phyloP scores from a whole-genome alignment of 2,329 filamentous ascomycete species.

The Periconia sp. region DNA sequence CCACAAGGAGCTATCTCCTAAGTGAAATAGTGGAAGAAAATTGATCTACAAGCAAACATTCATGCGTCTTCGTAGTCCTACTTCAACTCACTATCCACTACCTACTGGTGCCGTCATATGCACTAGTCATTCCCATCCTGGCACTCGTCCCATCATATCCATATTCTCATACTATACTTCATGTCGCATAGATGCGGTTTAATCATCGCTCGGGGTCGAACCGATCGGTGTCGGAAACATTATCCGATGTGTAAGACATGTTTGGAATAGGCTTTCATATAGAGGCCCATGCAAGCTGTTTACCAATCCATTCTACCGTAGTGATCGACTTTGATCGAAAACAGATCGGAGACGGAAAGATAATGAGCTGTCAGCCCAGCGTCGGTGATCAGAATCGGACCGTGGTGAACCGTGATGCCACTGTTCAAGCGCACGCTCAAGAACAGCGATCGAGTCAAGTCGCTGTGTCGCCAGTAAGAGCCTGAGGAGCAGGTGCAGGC shows the following conservation, averaged over 20 bases:
- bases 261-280: background rate
- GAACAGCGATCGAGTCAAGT: constrained; percentile 13
- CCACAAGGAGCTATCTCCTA: too few relatives aligned
- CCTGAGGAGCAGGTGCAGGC: constrained; percentile 12
- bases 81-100: too few relatives aligned
- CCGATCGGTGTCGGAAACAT: background rate
- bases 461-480: constrained; percentile 16
- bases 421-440: too few relatives aligned
- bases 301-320: constrained; percentile 1
- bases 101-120: background rate
- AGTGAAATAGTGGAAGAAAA: too few relatives aligned
- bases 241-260: background rate
- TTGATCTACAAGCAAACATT: too few relatives aligned
- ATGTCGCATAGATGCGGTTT: too few relatives aligned
- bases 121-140: background rate
- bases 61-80: too few relatives aligned
- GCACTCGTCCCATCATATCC: background rate
- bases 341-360: background rate
- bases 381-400: too few relatives aligned
- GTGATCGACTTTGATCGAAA: background rate
- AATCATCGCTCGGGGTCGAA: background rate
- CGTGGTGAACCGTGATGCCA: too few relatives aligned
- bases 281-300: constrained; percentile 2
- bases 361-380: background rate
- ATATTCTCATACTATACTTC: constrained; percentile 1